Conservation (phyloP, 2,329 filamentous ascomycete species). For the Fusarium pseudocircinatum region DNA sequence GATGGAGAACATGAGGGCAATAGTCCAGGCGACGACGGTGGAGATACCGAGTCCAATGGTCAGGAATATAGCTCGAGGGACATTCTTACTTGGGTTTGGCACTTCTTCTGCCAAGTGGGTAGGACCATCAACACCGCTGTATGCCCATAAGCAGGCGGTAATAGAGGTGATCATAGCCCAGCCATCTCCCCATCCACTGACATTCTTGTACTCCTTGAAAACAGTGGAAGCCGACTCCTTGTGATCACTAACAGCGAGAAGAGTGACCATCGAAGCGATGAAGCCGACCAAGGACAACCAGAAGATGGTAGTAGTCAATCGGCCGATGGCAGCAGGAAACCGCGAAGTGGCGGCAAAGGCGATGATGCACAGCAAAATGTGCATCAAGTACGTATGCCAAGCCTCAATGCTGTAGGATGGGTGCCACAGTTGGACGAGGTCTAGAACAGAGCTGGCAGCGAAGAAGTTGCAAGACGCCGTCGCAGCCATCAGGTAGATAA, state of each 20-base stretch:
- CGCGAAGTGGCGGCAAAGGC: slow-evolving; percentile 30
- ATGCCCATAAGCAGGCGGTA: slow-evolving; percentile 40
- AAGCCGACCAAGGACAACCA: slow-evolving; percentile 39
- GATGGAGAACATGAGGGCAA: slow-evolving; percentile 40
- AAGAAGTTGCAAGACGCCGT: slow-evolving; percentile 42
- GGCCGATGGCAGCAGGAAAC: slow-evolving; percentile 38
- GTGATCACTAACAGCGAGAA: slow-evolving; percentile 29
- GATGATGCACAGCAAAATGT: slow-evolving; percentile 38
- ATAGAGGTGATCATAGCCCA: slow-evolving; percentile 40
- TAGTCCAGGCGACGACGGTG: slow-evolving; percentile 38
- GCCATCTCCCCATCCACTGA: slow-evolving; percentile 40
- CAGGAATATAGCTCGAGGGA: slow-evolving; percentile 39
- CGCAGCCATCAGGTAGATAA: slow-evolving; percentile 42
- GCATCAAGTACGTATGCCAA: slow-evolving; percentile 41
- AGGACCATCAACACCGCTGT: slow-evolving; percentile 34
- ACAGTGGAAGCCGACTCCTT: slow-evolving; percentile 34
- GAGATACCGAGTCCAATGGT: slow-evolving; percentile 36
- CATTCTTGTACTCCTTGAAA: slow-evolving; percentile 37
- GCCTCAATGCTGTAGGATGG: slow-evolving; percentile 29
- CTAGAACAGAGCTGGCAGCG: slow-evolving; percentile 36
- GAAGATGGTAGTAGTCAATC: slow-evolving; percentile 35
- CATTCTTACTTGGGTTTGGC: slow-evolving; percentile 39
- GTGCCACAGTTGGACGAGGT: slow-evolving; percentile 36
- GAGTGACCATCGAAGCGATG: slow-evolving; percentile 35
- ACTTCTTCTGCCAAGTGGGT: slow-evolving; percentile 41